Evolutionary conservation across 73 alveolate species (phyloP), one percentile per base, ranked within the genome.

Genomic region (Tetrahymena borealis): DNA sequence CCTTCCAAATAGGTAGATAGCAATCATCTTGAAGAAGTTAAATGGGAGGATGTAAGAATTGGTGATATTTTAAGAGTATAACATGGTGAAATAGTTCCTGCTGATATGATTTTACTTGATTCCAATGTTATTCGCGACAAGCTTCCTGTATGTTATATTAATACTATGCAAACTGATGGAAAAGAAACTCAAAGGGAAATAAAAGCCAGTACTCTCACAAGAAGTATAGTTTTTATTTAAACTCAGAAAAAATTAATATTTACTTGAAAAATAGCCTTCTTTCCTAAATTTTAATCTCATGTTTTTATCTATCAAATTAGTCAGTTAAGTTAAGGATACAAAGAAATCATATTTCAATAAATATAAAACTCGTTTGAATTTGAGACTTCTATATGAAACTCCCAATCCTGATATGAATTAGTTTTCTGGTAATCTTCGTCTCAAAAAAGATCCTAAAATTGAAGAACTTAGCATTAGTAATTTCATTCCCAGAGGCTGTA

Each of bases 401-500:
- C 91, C 95, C n/a, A 93, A 93, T 90, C 90, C 91, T 1, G 39
- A 79, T 32, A 78, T 92, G 1, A 31, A 38, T 16, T 38, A 16
- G 15, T 93, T 93, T 85, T 85, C 38, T 79, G 95, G 95, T 28
- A 79, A 91, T 24, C 37, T 93, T 31, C 90, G 91, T 79, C 91
- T 93, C 20, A 93, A 93, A 40, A 93, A 93, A 43, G 95, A 93
- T 85, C 95, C 95, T 9, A 93, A 93, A 36, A 90, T 32, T 15
- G 95, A 93, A 90, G 93, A 79, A 32, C 32, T 93, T 39, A 93
- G 93, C 8, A 79, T 79, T 33, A 79, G 79, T 18, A 93, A 93
- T 90, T 93, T 93, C 38, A 93, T 93, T 8, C 95, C 95, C 5
- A 93, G 91, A 33, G 95, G 95, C 7, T 78, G 93, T 13, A 93